Base-by-base conservation (phyloP, 1,284 basidiomycete species). In the Athelia psychrophila region DNA sequence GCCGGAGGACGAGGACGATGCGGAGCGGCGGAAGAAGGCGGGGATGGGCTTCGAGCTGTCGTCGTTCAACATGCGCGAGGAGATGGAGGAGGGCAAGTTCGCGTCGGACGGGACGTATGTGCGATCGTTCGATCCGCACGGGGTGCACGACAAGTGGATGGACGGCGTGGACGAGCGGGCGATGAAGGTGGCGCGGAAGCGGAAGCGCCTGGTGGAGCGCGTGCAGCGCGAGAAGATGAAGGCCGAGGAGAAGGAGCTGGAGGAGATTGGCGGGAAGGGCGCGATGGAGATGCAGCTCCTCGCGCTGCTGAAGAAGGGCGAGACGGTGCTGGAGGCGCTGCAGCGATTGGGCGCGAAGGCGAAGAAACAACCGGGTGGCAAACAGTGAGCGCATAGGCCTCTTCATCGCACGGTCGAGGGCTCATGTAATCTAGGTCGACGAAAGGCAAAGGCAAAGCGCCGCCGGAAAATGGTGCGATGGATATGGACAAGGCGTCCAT, bases 1-100 rank as follows among this genome's bases (percentile, higher is more conserved):
- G 52, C 83, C 82, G 1, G 87, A 84, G 58, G 89, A 91, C 60
- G 90, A 94, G 62, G 91, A 93, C 62, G 91, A 91, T 50, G 80
- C 78, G 19, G 78, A 82, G 65, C 77, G 86, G 62, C 71, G 79
- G 65, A 84, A 82, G 72, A 92, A 91, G 65, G 84, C 79, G 25
- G 92, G 91, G 22, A 96, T 97, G 95, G 97, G 95, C 1, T 94
- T 78, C 69, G 91, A 95, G 62, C 67, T 98, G 13, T 95, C 93
- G 8, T 90, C 91, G 27, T 99, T 99, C 82, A 98, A 99, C 70
- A 98, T 99, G 97, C 91, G 95, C 59, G 88, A 91, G 59, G 97
- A 99, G 79, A 95, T 99, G 88, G 86, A 92, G 62, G 93, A 97
- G 67, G 97, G 97, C 30, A 91, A 94, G 62, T 98, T 99, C 74